Percentiles rank a stretch among this genome's conserved stretches.
phyloP scores from a whole-genome alignment of 106 monocot genomes.

The Acorus gramineus region DNA sequence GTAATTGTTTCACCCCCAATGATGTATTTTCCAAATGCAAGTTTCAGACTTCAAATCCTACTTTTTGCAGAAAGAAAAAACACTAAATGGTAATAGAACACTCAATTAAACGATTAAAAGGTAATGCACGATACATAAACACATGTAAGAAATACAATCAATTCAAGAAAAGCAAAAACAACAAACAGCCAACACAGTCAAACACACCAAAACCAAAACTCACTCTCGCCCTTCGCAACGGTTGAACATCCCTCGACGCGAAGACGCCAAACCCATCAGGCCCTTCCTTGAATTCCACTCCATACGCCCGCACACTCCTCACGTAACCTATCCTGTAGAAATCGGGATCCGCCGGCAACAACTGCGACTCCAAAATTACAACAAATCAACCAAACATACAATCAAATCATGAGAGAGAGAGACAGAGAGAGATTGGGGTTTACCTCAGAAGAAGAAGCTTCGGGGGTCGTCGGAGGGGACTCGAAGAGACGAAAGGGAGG shows the following conservation, averaged over 20 bases:
- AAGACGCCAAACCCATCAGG: slow-evolving; percentile 81
- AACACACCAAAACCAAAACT: slow-evolving; percentile 10
- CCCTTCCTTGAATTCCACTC: slow-evolving; percentile 87
- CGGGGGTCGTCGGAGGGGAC: too few relatives aligned
- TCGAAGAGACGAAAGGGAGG: too few relatives aligned
- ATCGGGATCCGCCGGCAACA: slow-evolving; percentile 83
- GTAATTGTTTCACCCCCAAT: too few relatives aligned
- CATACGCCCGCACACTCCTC: slow-evolving; percentile 72
- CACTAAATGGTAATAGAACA: too few relatives aligned
- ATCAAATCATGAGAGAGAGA: background rate
- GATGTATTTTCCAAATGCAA: too few relatives aligned
- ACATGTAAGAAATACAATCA: too few relatives aligned
- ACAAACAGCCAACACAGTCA: background rate
- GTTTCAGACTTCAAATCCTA: too few relatives aligned
- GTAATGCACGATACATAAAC: too few relatives aligned
- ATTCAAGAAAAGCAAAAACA: background rate
- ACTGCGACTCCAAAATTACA: slow-evolving; percentile 19
- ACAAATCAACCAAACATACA: background rate
- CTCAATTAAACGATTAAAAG: too few relatives aligned
- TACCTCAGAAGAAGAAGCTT: too few relatives aligned
- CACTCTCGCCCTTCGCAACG: slow-evolving; percentile 76
- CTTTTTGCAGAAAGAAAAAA: too few relatives aligned
- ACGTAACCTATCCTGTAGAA: slow-evolving; percentile 89
- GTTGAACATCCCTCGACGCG: slow-evolving; percentile 73
- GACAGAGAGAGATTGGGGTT: too few relatives aligned